Conservation (phyloP, 1,139 yeast species). For the Pichia sp. region DNA sequence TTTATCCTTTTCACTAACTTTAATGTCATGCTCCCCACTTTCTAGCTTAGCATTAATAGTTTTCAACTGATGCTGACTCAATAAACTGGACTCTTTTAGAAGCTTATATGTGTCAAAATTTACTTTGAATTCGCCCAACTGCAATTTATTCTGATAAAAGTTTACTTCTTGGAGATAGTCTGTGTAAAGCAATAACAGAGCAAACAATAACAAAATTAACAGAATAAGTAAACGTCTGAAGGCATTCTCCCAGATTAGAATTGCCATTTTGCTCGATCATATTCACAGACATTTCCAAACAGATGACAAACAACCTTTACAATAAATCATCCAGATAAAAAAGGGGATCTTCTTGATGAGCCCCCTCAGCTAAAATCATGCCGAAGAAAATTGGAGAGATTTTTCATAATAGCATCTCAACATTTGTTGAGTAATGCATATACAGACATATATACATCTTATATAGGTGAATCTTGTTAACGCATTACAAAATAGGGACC, state of each 20-base stretch:
- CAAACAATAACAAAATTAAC: constrained; percentile 22
- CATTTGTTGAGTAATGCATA: too few relatives aligned
- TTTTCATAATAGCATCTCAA: too few relatives aligned
- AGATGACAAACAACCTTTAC: too few relatives aligned
- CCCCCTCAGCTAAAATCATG: too few relatives aligned
- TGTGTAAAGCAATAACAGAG: constrained; percentile 23
- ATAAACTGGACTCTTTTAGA: constrained; percentile 16
- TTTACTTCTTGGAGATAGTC: constrained; percentile 27
- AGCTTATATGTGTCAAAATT: constrained; percentile 23
- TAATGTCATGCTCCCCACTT: background rate
- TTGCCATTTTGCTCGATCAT: background rate
- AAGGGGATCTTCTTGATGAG: too few relatives aligned
- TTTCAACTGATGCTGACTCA: constrained; percentile 7
- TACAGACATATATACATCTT: too few relatives aligned
- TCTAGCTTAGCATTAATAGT: background rate
- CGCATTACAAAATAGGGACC: too few relatives aligned
- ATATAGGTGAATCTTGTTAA: too few relatives aligned
- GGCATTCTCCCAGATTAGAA: constrained; percentile 16
- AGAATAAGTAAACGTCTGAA: constrained; percentile 21
- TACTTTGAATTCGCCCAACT: constrained; percentile 21
- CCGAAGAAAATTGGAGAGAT: too few relatives aligned
- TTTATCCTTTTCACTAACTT: background rate
- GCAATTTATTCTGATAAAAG: constrained; percentile 24
- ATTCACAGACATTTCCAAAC: background rate
- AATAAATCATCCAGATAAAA: too few relatives aligned